A percentile compares a stretch with the other conserved stretches of the same genome.
phyloP scores from a whole-genome alignment of 768 basidiomycete species.

The Omphalotus guepiniiformis region DNA sequence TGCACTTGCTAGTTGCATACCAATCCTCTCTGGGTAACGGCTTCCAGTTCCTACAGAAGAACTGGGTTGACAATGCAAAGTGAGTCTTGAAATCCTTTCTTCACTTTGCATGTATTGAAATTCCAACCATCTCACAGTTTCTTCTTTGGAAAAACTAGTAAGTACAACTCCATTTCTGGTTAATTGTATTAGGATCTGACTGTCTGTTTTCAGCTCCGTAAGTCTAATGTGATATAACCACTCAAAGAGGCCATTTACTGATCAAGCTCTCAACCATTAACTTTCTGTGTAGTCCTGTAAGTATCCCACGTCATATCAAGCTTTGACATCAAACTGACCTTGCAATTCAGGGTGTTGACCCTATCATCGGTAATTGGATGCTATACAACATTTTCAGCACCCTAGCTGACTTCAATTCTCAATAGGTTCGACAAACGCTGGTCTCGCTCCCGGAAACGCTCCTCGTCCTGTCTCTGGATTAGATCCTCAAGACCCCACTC shows the following conservation, averaged over 20 bases:
- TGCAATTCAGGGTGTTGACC: conserved; percentile 11
- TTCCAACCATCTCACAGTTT: neutral
- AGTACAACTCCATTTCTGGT: neutral
- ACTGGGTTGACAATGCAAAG: conserved; percentile 13
- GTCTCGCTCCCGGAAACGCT: neutral
- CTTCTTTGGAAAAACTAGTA: neutral
- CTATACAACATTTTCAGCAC: too few species aligned
- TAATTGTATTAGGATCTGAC: neutral
- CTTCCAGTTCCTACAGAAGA: conserved; percentile 14
- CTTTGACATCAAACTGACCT: neutral
- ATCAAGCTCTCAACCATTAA: too few species aligned
- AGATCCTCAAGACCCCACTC: conserved; percentile 5
- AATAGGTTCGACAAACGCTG: too few species aligned
- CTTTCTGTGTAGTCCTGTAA: conserved; percentile 4
- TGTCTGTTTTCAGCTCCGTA: neutral
- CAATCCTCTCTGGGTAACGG: conserved; percentile 13
- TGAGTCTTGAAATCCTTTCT: neutral
- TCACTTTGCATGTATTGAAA: neutral
- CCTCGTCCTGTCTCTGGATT: conserved; percentile 7
- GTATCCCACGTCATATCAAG: neutral
- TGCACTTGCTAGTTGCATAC: conserved; percentile 14
- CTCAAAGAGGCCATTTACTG: neutral
- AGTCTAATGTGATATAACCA: neutral
- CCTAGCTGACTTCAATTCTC: too few species aligned
- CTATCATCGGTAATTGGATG: conserved; percentile 14